phyloP scores from a whole-genome alignment of 1,284 basidiomycete species.

The Agaricales sp. region DNA sequence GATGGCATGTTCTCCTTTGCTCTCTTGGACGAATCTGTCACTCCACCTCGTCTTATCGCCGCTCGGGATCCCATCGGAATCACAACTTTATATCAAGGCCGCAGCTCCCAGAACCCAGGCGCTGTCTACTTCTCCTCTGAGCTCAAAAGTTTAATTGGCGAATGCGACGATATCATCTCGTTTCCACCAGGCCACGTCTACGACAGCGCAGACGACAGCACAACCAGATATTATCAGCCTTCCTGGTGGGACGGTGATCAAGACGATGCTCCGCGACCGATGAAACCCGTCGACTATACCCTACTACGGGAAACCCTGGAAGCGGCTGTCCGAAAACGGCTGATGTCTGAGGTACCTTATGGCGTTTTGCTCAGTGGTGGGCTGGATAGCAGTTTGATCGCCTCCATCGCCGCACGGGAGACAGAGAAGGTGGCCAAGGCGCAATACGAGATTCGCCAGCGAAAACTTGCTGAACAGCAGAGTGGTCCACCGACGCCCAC shows the following conservation, averaged over 20 bases:
- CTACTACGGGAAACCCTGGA: constrained; percentile 79
- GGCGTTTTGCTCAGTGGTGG: constrained; percentile 95
- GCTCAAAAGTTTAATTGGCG: constrained; percentile 86
- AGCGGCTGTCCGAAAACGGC: constrained; percentile 86
- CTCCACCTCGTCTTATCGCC: constrained; percentile 87
- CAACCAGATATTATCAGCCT: constrained; percentile 78
- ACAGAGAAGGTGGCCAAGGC: constrained; percentile 86
- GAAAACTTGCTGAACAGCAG: constrained; percentile 38
- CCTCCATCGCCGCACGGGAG: constrained; percentile 92
- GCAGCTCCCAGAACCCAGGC: constrained; percentile 78
- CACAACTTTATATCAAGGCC: constrained; percentile 97
- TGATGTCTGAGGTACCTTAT: constrained; percentile 99
- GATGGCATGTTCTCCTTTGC: constrained; percentile 99
- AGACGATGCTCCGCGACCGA: constrained; percentile 51
- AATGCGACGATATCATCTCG: constrained; percentile 90
- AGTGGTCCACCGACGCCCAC: constrained; percentile 53
- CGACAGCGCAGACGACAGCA: constrained; percentile 72
- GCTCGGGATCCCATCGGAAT: constrained; percentile 97
- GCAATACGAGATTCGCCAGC: constrained; percentile 63
- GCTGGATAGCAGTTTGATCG: constrained; percentile 93
- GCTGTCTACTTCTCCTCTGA: constrained; percentile 93
- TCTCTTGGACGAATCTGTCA: constrained; percentile 85
- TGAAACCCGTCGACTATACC: constrained; percentile 58
- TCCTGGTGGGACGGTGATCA: constrained; percentile 78
- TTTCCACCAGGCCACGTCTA: constrained; percentile 98